Base-by-base conservation (phyloP, 495 filamentous ascomycete species). In the Extremus antarcticus region DNA sequence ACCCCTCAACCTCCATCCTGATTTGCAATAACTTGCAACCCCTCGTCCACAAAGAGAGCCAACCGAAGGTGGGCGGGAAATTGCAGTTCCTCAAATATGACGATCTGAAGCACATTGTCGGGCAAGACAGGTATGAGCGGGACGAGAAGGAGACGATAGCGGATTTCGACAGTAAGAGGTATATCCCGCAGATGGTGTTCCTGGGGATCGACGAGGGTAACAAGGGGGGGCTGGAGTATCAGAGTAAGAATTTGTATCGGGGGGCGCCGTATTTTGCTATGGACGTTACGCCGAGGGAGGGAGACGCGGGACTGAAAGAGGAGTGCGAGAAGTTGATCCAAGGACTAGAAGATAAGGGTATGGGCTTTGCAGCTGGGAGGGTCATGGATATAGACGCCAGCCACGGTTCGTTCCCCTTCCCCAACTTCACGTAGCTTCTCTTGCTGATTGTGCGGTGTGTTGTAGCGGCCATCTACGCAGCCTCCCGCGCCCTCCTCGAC, bases 201-300 rank as follows among this genome's bases (percentile, higher is more conserved):
- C 75, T 96, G 22, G 92, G 92, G 11, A 62, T 98, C 38, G 85
- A 95, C 61, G 89, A 92, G 70, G 72, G 67, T 58, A 65, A 66
- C 21, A 70, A 72, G 53, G 77, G 78, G 23, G 73, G 70, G 15
- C 68, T 74, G 9, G 59, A 77, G 45, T 65, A 76, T 40, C 24
- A 53, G 47, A 32, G 43, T 20, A 81, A 75, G 66, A 78, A 79
- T 32, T 40, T 29, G 52, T 95, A 95, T 66, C 74, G 65, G 25
- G 92, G 92, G 9, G 73, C 71, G 13, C 90, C 92, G 10, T 90
- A 80, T 62, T 98, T 96, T 65, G 92, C 90, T 1, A 62, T 98
- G 7, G 92, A 96, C 66, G 79, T 95, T 20, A 94, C 90, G 8
- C 86, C 87, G 0, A 80, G 77, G 63, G 84, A 78, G 1, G 73